These are phyloP conservation scores for Cercospora sojina DNA, from an alignment of 2,329 filamentous ascomycete genomes.

Conservation along the genomic window DNA sequence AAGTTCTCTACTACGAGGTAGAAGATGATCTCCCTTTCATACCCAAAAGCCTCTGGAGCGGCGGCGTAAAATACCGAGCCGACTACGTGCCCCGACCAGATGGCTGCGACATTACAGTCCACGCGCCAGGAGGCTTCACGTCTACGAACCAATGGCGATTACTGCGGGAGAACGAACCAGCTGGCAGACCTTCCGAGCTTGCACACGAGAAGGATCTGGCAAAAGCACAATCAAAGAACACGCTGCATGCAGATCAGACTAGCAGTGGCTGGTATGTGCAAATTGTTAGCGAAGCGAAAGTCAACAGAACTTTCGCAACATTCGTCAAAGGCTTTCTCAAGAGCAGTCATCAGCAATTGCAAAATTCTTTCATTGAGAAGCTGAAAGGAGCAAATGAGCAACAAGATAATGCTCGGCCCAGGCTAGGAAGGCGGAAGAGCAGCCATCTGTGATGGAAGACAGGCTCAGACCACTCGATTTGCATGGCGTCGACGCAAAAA, in stretches of 20 bases:
- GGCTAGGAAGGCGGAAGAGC: constrained; percentile 24
- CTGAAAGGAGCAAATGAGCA: constrained; percentile 27
- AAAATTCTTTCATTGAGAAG: constrained; percentile 35
- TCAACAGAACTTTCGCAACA: constrained; percentile 34
- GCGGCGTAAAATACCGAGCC: constrained; percentile 36
- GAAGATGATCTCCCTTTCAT: constrained; percentile 41
- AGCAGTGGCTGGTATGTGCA: constrained; percentile 34
- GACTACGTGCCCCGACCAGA: constrained; percentile 33
- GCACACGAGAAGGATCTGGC: constrained; percentile 13
- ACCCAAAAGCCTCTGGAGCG: constrained; percentile 37
- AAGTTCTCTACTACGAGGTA: constrained; percentile 34
- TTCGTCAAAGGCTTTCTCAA: constrained; percentile 39
- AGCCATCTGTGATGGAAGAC: constrained; percentile 15
- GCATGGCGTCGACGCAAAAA: neutral
- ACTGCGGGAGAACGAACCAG: constrained; percentile 25
- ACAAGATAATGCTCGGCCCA: constrained; percentile 22
- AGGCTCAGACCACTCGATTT: neutral
- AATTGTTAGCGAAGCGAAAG: constrained; percentile 38
- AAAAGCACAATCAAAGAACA: constrained; percentile 27
- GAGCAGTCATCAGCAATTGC: constrained; percentile 35
- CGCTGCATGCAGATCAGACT: constrained; percentile 26
- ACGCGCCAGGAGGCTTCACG: constrained; percentile 39
- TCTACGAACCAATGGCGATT: constrained; percentile 37
- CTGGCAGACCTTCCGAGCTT: constrained; percentile 1
- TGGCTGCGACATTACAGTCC: constrained; percentile 39